Conservation (phyloP, 2,329 filamentous ascomycete species). For the Exophiala bonariae region DNA sequence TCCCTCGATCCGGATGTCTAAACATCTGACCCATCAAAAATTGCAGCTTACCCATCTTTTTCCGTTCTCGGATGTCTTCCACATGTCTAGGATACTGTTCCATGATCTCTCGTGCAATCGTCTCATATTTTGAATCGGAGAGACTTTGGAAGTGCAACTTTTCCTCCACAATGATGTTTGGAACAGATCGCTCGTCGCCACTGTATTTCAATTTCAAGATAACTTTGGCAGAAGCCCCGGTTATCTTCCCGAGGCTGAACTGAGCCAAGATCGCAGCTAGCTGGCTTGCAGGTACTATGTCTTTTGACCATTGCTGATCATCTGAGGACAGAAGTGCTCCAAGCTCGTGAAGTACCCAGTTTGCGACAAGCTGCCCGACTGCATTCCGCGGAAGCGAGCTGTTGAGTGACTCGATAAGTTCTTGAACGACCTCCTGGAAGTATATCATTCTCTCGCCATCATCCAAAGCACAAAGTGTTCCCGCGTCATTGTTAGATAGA, state of each 20-base stretch:
- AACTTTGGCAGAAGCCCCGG: slow-evolving; percentile 60
- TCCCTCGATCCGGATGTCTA: slow-evolving; percentile 58
- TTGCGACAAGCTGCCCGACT: slow-evolving; percentile 54
- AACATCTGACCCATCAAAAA: slow-evolving; percentile 72
- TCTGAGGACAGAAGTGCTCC: slow-evolving; percentile 62
- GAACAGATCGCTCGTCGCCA: slow-evolving; percentile 48
- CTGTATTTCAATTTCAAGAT: slow-evolving; percentile 58
- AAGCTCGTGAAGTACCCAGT: slow-evolving; percentile 75
- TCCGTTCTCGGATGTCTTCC: slow-evolving; percentile 58
- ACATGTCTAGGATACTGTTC: slow-evolving; percentile 58
- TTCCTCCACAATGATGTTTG: slow-evolving; percentile 57
- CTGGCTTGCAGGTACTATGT: slow-evolving; percentile 40
- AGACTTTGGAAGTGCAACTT: slow-evolving; percentile 57
- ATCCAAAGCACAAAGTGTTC: slow-evolving; percentile 74
- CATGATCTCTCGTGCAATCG: slow-evolving; percentile 55
- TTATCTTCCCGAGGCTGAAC: slow-evolving; percentile 47
- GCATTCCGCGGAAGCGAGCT: slow-evolving; percentile 30
- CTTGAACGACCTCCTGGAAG: slow-evolving; percentile 55
- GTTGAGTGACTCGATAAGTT: slow-evolving; percentile 32
- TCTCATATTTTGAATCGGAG: slow-evolving; percentile 55
- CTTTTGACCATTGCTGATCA: slow-evolving; percentile 43
- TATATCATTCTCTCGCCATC: slow-evolving; percentile 79
- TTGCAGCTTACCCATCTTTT: slow-evolving; percentile 64
- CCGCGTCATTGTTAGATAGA: slow-evolving; percentile 77
- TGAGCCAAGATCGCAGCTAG: slow-evolving; percentile 48